These are phyloP conservation scores for Dactylellina parvicollis DNA, from an alignment of 2,329 filamentous ascomycete species.

Conservation along the genomic window DNA sequence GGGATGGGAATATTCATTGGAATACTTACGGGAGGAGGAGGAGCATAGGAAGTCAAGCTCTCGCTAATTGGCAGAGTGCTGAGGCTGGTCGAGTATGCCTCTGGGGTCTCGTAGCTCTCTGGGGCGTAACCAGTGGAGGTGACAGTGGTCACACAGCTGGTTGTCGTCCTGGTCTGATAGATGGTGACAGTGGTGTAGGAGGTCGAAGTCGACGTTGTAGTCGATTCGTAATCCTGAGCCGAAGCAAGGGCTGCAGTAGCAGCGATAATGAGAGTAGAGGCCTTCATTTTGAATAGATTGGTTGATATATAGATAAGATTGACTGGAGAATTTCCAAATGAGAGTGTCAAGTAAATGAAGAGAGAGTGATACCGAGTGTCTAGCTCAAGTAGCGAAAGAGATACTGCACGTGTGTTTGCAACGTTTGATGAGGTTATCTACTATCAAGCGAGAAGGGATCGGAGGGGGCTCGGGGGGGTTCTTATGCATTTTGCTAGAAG, in stretches of 20 bases:
- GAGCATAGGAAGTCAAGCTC: slow-evolving; percentile 40
- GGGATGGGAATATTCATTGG: slow-evolving; percentile 16
- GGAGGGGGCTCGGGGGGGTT: slow-evolving; percentile 47
- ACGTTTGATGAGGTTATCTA: slow-evolving; percentile 33
- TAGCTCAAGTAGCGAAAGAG: slow-evolving; percentile 45
- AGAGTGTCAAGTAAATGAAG: slow-evolving; percentile 39
- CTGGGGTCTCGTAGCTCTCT: slow-evolving; percentile 16
- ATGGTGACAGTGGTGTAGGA: slow-evolving; percentile 47
- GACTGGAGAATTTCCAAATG: slow-evolving; percentile 30
- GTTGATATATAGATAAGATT: slow-evolving; percentile 29
- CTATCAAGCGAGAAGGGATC: slow-evolving; percentile 53
- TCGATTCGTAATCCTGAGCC: slow-evolving; percentile 47
- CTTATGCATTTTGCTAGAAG: slow-evolving; percentile 50
- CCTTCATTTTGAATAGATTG: slow-evolving; percentile 54
- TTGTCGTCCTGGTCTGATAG: slow-evolving; percentile 41
- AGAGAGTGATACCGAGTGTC: slow-evolving; percentile 46
- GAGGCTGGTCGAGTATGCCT: slow-evolving; percentile 37
- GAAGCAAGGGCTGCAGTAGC: slow-evolving; percentile 39
- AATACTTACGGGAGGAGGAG: slow-evolving; percentile 41
- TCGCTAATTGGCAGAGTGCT: slow-evolving; percentile 40
- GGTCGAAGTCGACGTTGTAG: slow-evolving; percentile 38
- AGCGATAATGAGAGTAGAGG: slow-evolving; percentile 46
- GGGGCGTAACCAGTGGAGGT: slow-evolving; percentile 44
- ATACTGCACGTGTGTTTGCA: slow-evolving; percentile 41
- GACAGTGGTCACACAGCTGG: slow-evolving; percentile 37